These are phyloP conservation scores for Aspergillus novoparasiticus DNA, from an alignment of 2,329 filamentous ascomycete genomes.

Conservation along the genomic window DNA sequence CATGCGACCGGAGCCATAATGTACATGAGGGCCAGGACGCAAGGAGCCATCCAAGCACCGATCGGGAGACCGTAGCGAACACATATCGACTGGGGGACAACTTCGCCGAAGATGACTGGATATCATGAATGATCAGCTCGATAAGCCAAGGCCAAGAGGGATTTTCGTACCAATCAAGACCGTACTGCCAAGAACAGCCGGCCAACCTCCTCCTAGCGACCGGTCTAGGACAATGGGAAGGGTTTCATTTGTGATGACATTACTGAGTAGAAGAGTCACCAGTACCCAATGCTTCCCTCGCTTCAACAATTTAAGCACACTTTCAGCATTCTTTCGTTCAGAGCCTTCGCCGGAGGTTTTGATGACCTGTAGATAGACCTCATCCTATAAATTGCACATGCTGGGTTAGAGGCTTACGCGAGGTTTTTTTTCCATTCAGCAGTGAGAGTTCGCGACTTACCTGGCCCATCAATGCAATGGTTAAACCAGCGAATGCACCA, in stretches of 20 bases:
- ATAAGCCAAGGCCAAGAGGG: background rate
- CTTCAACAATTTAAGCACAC: slow-evolving; percentile 77
- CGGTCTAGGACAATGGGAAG: slow-evolving; percentile 92
- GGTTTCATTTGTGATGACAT: slow-evolving; percentile 97
- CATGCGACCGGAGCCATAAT: slow-evolving; percentile 85
- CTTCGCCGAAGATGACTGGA: slow-evolving; percentile 94
- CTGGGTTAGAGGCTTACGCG: background rate
- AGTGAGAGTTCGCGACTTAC: slow-evolving; percentile 28
- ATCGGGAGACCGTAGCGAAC: slow-evolving; percentile 95
- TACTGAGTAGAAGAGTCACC: slow-evolving; percentile 88
- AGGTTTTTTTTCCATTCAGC: background rate
- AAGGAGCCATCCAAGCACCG: slow-evolving; percentile 88
- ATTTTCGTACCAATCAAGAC: slow-evolving; percentile 77
- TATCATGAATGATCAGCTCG: slow-evolving; percentile 7
- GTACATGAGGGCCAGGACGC: slow-evolving; percentile 89
- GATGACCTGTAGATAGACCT: slow-evolving; percentile 95
- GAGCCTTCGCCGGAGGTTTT: slow-evolving; percentile 78
- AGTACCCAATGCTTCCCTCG: slow-evolving; percentile 98
- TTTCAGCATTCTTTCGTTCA: slow-evolving; percentile 83
- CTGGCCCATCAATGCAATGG: slow-evolving; percentile 67
- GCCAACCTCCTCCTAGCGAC: slow-evolving; percentile 90
- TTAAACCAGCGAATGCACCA: slow-evolving; percentile 92
- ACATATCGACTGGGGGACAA: slow-evolving; percentile 93
- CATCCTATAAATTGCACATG: slow-evolving; percentile 60
- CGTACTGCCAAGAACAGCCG: slow-evolving; percentile 90